Conservation (phyloP, 2,329 filamentous ascomycete genomes). For the Amesomyces nigricolor region DNA sequence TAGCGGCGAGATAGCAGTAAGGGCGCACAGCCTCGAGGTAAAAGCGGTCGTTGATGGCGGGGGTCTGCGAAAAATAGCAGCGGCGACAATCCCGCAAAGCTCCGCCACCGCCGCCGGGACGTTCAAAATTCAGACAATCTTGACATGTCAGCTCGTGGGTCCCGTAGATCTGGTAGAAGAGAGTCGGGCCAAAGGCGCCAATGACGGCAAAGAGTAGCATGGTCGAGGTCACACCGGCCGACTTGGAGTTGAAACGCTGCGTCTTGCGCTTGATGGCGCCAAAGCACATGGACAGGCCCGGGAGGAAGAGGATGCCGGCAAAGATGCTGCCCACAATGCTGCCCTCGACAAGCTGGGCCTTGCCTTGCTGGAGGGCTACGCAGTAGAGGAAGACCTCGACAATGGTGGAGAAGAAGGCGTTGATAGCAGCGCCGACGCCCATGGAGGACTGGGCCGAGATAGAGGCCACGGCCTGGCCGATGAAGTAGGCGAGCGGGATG, state of each 20-base stretch:
- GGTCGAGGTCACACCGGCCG: conserved; percentile 92
- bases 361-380: conserved; percentile 85
- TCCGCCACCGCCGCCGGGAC: conserved; percentile 32
- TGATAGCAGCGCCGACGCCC: conserved; percentile 94
- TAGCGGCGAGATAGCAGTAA: conserved; percentile 84
- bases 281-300: conserved; percentile 96
- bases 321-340: conserved; percentile 98
- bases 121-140: conserved; percentile 49
- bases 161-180: conserved; percentile 98
- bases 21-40: conserved; percentile 86
- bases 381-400: conserved; percentile 98
- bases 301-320: conserved; percentile 88
- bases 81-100: conserved; percentile 72
- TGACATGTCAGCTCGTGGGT: conserved; percentile 91
- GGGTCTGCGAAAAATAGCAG: conserved; percentile 88
- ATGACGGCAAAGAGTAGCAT: conserved; percentile 97
- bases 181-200: conserved; percentile 86
- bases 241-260: conserved; percentile 94
- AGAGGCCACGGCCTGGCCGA: conserved; percentile 94
- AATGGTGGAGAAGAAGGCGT: conserved; percentile 95
- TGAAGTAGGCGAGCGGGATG: conserved; percentile 96
- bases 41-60: conserved; percentile 79
- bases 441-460: conserved; percentile 98
- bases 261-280: conserved; percentile 97
- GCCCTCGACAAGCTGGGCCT: conserved; percentile 87